Evolutionary conservation across 345 rosid species (phyloP).

Genomic region (Hibiscus syriacus): DNA sequence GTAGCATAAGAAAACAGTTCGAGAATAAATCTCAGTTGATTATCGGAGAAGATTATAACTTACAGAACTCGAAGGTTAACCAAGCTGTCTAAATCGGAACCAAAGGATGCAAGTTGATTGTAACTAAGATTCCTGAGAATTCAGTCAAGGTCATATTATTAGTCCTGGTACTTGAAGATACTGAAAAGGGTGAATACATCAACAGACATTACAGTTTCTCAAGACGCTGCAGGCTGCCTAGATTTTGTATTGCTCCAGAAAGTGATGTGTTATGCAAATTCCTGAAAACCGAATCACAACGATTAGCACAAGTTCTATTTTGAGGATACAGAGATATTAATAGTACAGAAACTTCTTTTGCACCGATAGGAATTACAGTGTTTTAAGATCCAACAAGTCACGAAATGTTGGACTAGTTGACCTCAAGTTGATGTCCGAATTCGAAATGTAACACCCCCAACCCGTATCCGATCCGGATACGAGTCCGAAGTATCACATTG

Average conservation of each 20-base stretch:
- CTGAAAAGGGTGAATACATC: background rate
- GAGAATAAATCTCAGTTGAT: background rate
- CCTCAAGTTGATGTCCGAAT: constrained; percentile 67
- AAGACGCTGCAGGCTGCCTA: constrained; percentile 74
- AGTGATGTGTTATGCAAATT: constrained; percentile 91
- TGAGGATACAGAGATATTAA: background rate
- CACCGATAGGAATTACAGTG: constrained; percentile 39
- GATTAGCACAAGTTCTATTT: background rate
- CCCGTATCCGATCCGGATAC: no score
- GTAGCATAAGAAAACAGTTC: background rate
- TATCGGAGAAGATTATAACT: constrained; percentile 21
- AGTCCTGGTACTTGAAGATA: constrained; percentile 1
- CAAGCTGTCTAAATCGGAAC: constrained; percentile 51
- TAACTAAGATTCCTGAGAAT: constrained; percentile 77
- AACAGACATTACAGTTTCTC: constrained; percentile 53
- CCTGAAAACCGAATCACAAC: constrained; percentile 29
- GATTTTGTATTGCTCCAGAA: constrained; percentile 66
- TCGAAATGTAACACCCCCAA: no score
- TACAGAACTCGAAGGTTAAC: constrained; percentile 73
- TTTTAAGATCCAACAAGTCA: constrained; percentile 76
- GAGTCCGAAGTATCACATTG: no score
- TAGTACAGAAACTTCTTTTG: background rate
- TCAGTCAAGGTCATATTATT: constrained; percentile 5
- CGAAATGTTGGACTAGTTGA: constrained; percentile 81
- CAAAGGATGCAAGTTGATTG: constrained; percentile 64